These are phyloP conservation scores for Penium margaritaceum DNA, from an alignment of 139 green algal genomes.

Conservation along the genomic window DNA sequence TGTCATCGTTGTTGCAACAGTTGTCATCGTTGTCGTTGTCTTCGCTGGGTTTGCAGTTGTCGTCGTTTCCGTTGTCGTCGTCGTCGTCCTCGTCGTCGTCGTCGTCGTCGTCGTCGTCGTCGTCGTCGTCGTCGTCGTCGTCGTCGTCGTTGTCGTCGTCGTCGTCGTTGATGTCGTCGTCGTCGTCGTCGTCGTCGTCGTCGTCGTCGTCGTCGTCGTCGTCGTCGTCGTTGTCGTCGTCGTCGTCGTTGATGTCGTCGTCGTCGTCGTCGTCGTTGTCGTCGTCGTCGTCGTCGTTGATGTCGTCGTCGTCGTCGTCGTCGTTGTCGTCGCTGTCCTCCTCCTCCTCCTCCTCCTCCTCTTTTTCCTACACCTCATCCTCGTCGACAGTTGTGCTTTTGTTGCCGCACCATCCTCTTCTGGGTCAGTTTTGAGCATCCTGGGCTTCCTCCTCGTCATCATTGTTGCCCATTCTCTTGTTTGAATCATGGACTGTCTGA, in stretches of 20 bases:
- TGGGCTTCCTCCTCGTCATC: too few relatives aligned
- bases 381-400: background rate
- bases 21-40: too few relatives aligned
- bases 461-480: too few relatives aligned
- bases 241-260: background rate
- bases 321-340: constrained; percentile 7
- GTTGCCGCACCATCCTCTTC: background rate
- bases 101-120: background rate
- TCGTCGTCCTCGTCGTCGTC: background rate
- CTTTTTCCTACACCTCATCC: background rate
- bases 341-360: too few relatives aligned
- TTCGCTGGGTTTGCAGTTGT: too few relatives aligned
- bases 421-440: too few relatives aligned
- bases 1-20: background rate
- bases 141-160: constrained; percentile 5
- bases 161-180: background rate
- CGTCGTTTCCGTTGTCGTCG: too few relatives aligned
- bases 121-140: background rate
- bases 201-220: background rate
- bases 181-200: background rate
- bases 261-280: background rate
- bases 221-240: background rate
- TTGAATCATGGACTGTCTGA: too few relatives aligned
- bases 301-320: background rate
- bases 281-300: background rate